Conservation (phyloP, 768 basidiomycete species). For the Rhodotorula diobovata region DNA sequence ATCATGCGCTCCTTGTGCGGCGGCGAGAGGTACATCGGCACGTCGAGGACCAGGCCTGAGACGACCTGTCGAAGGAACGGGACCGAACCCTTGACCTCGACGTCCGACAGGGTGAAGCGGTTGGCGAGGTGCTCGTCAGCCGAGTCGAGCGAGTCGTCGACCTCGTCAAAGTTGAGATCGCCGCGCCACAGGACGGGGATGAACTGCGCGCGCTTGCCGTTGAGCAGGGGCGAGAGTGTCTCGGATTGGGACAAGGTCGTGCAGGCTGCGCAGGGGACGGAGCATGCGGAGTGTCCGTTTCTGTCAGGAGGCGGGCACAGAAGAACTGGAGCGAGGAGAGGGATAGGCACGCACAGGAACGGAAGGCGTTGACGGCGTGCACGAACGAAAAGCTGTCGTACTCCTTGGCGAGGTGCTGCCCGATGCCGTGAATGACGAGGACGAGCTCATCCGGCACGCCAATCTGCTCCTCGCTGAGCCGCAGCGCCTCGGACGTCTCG, state of each 20-base stretch:
- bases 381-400: conserved; percentile 37
- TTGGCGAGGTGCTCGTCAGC: conserved; percentile 38
- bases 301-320: too few relatives aligned
- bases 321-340: too few relatives aligned
- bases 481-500: conserved; percentile 14
- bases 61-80: conserved; percentile 40
- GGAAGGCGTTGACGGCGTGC: conserved; percentile 40
- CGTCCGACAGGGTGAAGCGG: conserved; percentile 35
- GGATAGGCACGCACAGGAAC: background rate
- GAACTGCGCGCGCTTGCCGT: conserved; percentile 40
- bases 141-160: conserved; percentile 24
- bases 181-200: conserved; percentile 42
- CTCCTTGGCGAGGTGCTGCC: conserved; percentile 34
- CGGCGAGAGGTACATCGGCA: conserved; percentile 37
- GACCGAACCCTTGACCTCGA: conserved; percentile 31
- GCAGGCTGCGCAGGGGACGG: background rate
- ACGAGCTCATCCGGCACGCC: conserved; percentile 42
- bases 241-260: conserved; percentile 27
- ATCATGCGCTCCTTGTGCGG: conserved; percentile 41
- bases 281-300: background rate
- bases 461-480: conserved; percentile 13
- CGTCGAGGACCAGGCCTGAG: conserved; percentile 39
- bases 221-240: conserved; percentile 25
- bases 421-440: conserved; percentile 42
- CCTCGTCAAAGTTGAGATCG: conserved; percentile 36